Base-by-base conservation (phyloP, 2,329 filamentous ascomycete species). In the Zymoseptoria ardabiliae region DNA sequence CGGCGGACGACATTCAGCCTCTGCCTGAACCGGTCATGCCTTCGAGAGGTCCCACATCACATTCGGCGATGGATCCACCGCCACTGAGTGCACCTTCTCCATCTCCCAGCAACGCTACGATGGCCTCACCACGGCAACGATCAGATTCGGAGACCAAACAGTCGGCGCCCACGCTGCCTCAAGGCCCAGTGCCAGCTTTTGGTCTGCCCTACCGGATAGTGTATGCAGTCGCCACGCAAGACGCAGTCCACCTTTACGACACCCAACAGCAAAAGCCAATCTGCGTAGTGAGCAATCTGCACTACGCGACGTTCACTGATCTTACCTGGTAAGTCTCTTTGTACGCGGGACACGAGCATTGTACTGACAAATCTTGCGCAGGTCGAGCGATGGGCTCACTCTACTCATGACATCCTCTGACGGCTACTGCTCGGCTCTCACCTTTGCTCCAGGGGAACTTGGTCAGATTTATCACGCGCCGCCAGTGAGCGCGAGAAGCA, bases 281-380 rank as follows among this genome's bases (percentile, higher is more conserved):
- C 41, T 96, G 91, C 72, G 83, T 97, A 48, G 93, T 99, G 54
- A 97, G 91, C 82, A 99, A 99, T 70, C 77, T 99, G 65, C 94
- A 99, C 74, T 96, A 93, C 73, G 92, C 94, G 4, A 97, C 94
- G 0, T 99, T 99, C 71, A 99, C 94, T 0, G 94, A 99, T 72
- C 78, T 99, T 60, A 88, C 91, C 35, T 99, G 94, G 94, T 96
- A 84, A 74, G 86, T 75, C 17, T 51, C 45, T 22, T 19, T 56
- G 23, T 60, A 49, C 22, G 20, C 13, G 6, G 17, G 23, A 49
- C 55, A 41, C 54, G 48, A 25, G 62, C 53, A 30, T 59, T 71
- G 59, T 49, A 56, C 59, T 64, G 22, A 61, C 41, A 52, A 63
- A 89, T 25, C n/a, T 2, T 50, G 5, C 8, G 20, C 25, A 66